Base-by-base conservation (phyloP, 108 stramenopile genomes). In the Nitzschia palea region DNA sequence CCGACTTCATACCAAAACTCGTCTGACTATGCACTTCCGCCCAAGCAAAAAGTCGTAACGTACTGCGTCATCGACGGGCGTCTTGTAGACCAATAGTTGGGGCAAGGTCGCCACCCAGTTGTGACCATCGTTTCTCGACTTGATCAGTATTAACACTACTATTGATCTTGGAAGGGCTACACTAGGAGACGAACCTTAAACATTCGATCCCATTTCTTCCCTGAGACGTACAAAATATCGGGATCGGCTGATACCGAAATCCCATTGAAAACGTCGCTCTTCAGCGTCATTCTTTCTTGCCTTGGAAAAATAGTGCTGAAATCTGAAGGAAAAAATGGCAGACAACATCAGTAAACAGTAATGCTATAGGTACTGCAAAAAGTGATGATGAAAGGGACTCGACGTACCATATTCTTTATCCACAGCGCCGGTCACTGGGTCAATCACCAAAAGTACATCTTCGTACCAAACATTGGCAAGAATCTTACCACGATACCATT, bases 381-480 rank as follows among this genome's bases (percentile, higher is more conserved):
- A 26, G 14, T 12, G 12, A 52, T 4, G 51, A 12, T 22, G 2
- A 2, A 22, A 14, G 1, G 51, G 27, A 55, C 56, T 32, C 33
- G 0, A 78, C 89, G 63, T 80, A 90, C 89, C 86, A 71, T 91
- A 95, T 69, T 91, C 93, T 59, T 85, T 88, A 23, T 84, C 85
- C 20, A 85, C 82, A 26, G 71, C 58, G 10, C 93, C 93, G 36
- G 85, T 85, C 17, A 31, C 63, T n/a, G 90, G 90, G 80, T 95
- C 70, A 26, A 91, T 89, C 10, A 89, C 89, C 14, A 95, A 71
- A 23, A 95, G 73, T 0, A 81, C 78, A 65, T 95, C 90, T 33
- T 72, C 50, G 53, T 77, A 85, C 93, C 93, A 95, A 45, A 95
- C 84, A 69, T 95, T 95, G 33, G 87, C 89, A 23, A 91, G 69